Conservation (phyloP, 2,329 filamentous ascomycete genomes). For the Diaporthe nobilis region DNA sequence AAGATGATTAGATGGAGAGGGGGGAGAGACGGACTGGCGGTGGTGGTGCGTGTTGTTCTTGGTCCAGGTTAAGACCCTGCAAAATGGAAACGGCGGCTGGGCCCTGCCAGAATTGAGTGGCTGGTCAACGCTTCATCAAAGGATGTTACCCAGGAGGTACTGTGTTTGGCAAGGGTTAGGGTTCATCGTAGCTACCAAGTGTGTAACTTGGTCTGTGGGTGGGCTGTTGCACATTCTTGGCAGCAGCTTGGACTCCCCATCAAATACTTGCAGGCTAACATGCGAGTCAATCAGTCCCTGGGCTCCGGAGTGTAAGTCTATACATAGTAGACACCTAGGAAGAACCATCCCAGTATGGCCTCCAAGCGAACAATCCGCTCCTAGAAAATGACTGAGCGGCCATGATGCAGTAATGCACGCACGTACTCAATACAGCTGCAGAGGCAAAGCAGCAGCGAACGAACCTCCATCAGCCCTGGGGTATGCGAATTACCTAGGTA, state of each 20-base stretch:
- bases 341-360: background rate
- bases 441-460: background rate
- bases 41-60: constrained; percentile 34
- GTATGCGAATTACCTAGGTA: background rate
- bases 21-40: constrained; percentile 12
- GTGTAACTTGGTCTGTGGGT: background rate
- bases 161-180: constrained; percentile 4
- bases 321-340: background rate
- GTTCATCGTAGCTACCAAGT: background rate
- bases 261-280: background rate
- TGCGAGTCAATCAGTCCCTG: background rate
- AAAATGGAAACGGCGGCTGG: constrained; percentile 17
- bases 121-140: constrained; percentile 15
- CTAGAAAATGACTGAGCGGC: background rate
- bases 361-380: background rate
- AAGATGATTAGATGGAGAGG: constrained; percentile 30
- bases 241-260: background rate
- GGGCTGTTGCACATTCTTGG: constrained; percentile 5
- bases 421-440: background rate
- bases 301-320: background rate
- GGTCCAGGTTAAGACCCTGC: constrained; percentile 28
- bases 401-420: background rate
- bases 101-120: constrained; percentile 24
- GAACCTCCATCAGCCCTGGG: background rate
- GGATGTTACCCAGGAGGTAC: constrained; percentile 3